These are phyloP conservation scores for Pyrenula massariospora DNA, from an alignment of 495 filamentous ascomycete genomes.

Conservation along the genomic window DNA sequence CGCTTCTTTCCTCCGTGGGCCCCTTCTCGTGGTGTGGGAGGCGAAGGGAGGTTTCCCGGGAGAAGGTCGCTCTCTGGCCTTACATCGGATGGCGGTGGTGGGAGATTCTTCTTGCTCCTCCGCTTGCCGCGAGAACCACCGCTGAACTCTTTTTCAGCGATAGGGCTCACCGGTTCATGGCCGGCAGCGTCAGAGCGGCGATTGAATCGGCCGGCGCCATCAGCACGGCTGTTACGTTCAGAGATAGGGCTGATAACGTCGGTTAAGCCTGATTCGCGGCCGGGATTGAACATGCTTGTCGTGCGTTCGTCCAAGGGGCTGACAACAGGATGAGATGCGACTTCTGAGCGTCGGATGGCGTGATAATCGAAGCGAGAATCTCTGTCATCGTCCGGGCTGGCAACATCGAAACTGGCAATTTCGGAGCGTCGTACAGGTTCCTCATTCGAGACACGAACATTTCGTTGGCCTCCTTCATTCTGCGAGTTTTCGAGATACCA, in stretches of 20 bases:
- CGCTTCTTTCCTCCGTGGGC: not conserved
- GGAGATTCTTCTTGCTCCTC: not conserved
- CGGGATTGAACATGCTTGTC: not conserved
- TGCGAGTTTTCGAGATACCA: not conserved
- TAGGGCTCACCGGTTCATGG: not conserved
- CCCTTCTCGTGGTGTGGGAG: not conserved
- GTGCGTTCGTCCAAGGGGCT: not conserved
- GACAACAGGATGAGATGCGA: not conserved
- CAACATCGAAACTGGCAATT: slow-evolving; percentile 9
- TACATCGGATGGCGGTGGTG: not conserved
- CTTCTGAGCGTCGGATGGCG: not conserved
- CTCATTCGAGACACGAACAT: not conserved
- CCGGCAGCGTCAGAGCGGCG: not conserved
- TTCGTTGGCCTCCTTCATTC: not conserved
- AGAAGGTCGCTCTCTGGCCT: not conserved
- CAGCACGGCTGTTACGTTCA: not conserved
- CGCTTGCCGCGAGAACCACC: not conserved
- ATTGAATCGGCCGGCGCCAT: not conserved
- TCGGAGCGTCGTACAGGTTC: not conserved
- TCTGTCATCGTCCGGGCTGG: not conserved
- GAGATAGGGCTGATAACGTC: not conserved
- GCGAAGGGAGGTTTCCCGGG: not conserved
- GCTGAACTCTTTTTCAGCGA: not conserved
- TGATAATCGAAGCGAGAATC: not conserved
- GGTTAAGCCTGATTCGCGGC: not conserved